phyloP scores from a whole-genome alignment of 2,329 filamentous ascomycete genomes.

The Anthostomella pinea region DNA sequence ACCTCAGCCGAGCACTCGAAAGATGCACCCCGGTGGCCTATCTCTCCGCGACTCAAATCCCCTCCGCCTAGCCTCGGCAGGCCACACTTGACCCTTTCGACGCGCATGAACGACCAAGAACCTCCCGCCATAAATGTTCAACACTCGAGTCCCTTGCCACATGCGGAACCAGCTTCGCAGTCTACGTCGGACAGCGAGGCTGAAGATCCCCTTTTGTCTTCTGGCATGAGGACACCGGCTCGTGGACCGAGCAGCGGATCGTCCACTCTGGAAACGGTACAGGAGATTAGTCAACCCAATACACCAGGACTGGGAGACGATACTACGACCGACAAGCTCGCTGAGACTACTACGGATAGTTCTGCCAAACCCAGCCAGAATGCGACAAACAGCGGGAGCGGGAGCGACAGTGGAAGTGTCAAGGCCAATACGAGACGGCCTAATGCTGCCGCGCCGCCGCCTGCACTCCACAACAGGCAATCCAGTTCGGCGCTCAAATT shows the following conservation, averaged over 20 bases:
- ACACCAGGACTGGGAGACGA: constrained; percentile 56
- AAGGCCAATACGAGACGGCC: constrained; percentile 41
- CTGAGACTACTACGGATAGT: constrained; percentile 45
- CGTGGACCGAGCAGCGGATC: constrained; percentile 58
- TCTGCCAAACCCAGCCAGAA: constrained; percentile 47
- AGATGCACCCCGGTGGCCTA: constrained; percentile 68
- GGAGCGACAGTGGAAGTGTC: constrained; percentile 63
- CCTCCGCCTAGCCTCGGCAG: constrained; percentile 61
- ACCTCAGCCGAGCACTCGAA: constrained; percentile 45
- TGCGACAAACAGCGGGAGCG: constrained; percentile 52
- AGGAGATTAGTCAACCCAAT: constrained; percentile 78
- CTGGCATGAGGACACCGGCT: constrained; percentile 58
- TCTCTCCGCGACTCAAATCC: constrained; percentile 74
- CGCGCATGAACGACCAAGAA: constrained; percentile 48
- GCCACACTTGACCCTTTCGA: constrained; percentile 28
- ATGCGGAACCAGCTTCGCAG: constrained; percentile 37
- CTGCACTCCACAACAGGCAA: constrained; percentile 58
- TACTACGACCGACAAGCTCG: constrained; percentile 48
- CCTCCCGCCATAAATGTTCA: constrained; percentile 52
- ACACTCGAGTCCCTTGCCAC: constrained; percentile 46
- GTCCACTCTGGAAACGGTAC: constrained; percentile 79
- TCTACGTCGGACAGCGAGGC: constrained; percentile 49
- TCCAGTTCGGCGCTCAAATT: constrained; percentile 67
- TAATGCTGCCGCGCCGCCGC: constrained; percentile 42
- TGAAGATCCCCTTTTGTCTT: constrained; percentile 47